phyloP scores from a whole-genome alignment of 768 basidiomycete species.

The Lactarius deliciosus region DNA sequence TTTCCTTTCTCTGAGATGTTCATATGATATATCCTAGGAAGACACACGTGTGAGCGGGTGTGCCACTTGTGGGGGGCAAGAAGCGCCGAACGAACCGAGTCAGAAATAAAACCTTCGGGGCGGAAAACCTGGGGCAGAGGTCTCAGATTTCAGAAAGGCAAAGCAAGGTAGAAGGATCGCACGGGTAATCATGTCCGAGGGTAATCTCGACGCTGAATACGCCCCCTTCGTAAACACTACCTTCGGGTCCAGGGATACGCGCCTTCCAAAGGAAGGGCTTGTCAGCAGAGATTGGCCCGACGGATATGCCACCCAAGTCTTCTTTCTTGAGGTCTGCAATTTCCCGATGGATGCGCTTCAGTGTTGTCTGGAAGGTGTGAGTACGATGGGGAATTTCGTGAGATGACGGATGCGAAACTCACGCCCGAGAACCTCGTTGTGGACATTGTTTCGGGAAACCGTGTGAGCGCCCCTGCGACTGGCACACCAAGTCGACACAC shows the following conservation, averaged over 20 bases:
- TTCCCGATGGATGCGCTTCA: constrained; percentile 84
- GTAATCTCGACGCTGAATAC: constrained; percentile 66
- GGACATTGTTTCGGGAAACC: constrained; percentile 14
- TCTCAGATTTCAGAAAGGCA: constrained; percentile 1
- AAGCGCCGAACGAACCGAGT: constrained; percentile 56
- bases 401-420: not conserved
- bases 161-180: constrained; percentile 31
- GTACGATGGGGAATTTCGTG: not conserved
- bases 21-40: constrained; percentile 82
- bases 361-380: constrained; percentile 48
- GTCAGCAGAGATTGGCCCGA: constrained; percentile 60
- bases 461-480: not conserved
- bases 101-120: constrained; percentile 72
- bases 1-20: constrained; percentile 79
- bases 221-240: constrained; percentile 80
- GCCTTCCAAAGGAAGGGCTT: constrained; percentile 74
- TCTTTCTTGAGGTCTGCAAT: constrained; percentile 79
- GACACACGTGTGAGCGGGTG: constrained; percentile 1
- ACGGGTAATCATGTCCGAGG: constrained; percentile 80
- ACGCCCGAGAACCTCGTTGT: constrained; percentile 24
- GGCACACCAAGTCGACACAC: not conserved
- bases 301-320: constrained; percentile 70
- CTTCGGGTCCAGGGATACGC: constrained; percentile 77
- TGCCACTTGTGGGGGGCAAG: constrained; percentile 7
- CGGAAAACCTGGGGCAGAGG: constrained; percentile 58